Percentiles rank a stretch among this genome's conserved stretches.
These are phyloP conservation scores for Eucalyptus rudis DNA, from an alignment of 345 rosid species.

Conservation along the genomic window DNA sequence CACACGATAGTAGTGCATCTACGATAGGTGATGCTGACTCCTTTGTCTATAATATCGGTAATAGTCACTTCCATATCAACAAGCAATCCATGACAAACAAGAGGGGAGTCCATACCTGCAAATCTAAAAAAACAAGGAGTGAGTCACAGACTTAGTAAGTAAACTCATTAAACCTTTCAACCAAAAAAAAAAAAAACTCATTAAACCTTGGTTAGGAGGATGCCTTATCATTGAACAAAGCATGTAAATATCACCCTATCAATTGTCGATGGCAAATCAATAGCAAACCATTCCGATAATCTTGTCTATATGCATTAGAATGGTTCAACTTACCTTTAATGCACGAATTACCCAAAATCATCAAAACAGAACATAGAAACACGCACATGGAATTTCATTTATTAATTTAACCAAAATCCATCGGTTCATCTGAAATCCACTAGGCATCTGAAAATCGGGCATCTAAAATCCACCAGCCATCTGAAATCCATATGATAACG, in stretches of 20 bases:
- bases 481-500: neutral
- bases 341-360: neutral
- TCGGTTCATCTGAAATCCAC: neutral
- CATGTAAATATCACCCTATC: neutral
- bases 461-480: neutral
- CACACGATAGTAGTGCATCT: neutral
- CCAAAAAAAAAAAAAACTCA: too few relatives aligned
- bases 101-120: neutral
- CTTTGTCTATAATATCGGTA: neutral
- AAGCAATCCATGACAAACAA: neutral
- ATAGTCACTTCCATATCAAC: neutral
- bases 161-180: too few relatives aligned
- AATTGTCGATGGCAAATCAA: neutral
- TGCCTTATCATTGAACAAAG: neutral
- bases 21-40: too few relatives aligned
- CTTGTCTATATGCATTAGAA: too few relatives aligned
- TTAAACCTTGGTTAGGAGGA: neutral
- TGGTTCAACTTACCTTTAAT: neutral
- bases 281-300: neutral
- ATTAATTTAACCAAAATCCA: neutral
- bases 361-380: neutral
- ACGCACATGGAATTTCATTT: neutral
- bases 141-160: neutral
- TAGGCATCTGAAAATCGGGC: neutral
- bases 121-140: neutral